These are phyloP conservation scores for Trypanosoma avium DNA, from an alignment of 208 protist genomes.

Conservation along the genomic window DNA sequence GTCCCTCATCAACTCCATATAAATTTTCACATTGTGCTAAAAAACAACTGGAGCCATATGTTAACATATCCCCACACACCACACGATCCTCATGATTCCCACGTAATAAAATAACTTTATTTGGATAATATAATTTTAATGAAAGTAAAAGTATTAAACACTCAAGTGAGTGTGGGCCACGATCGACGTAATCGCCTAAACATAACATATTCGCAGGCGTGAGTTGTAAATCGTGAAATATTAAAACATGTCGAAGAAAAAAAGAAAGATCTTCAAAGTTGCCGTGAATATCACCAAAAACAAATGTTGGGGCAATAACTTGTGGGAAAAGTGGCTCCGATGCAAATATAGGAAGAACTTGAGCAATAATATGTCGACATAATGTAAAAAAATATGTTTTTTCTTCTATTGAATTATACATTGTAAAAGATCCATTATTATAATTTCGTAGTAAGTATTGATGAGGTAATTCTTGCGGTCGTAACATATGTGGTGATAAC, in stretches of 20 bases:
- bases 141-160: constrained; percentile 71
- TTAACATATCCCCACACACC: constrained; percentile 67
- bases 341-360: constrained; percentile 54
- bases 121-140: constrained; percentile 70
- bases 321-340: constrained; percentile 68
- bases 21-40: constrained; percentile 60
- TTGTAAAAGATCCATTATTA: constrained; percentile 46
- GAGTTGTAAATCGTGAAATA: constrained; percentile 68
- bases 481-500: constrained; percentile 5
- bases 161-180: constrained; percentile 67
- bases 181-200: constrained; percentile 83
- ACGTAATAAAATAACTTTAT: constrained; percentile 73
- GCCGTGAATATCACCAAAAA: constrained; percentile 87
- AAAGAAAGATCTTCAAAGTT: constrained; percentile 78
- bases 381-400: constrained; percentile 47
- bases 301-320: constrained; percentile 51
- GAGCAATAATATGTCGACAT: constrained; percentile 47
- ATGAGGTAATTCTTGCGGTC: constrained; percentile 55
- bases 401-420: constrained; percentile 46
- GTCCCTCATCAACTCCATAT: constrained; percentile 57
- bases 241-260: constrained; percentile 54
- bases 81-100: constrained; percentile 88
- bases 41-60: constrained; percentile 69
- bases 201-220: constrained; percentile 55
- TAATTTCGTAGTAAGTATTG: constrained; percentile 68